Evolutionary conservation across 225 moss, liverwort and hornwort species (phyloP).

Genomic region (Antitrichia curtipendula): DNA sequence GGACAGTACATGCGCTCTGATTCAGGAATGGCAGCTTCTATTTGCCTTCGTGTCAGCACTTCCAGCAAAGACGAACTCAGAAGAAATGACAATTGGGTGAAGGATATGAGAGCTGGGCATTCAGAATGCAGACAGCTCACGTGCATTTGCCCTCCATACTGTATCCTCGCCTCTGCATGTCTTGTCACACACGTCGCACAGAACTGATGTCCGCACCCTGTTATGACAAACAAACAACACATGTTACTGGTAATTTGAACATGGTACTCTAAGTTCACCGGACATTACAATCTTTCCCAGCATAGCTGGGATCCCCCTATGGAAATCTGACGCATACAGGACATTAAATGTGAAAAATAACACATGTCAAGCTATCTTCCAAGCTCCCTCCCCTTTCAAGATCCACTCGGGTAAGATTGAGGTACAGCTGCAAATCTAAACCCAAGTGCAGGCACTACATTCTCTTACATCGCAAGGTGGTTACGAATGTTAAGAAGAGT

Average conservation of each 20-base stretch:
- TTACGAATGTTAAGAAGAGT: neutral
- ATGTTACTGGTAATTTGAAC: neutral
- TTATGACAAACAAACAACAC: neutral
- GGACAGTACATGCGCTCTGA: constrained; percentile 19
- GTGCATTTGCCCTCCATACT: constrained; percentile 4
- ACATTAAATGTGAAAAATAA: neutral
- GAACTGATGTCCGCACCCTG: constrained; percentile 28
- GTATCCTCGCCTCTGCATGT: constrained; percentile 22
- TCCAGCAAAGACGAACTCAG: neutral
- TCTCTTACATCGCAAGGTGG: neutral
- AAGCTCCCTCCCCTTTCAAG: neutral
- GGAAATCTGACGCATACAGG: neutral
- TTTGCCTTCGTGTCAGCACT: constrained; percentile 10
- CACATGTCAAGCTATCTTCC: neutral
- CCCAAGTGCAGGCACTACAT: neutral
- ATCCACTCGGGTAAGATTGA: neutral
- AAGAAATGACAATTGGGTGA: neutral
- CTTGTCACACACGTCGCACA: constrained; percentile 9
- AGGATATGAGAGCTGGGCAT: constrained; percentile 11
- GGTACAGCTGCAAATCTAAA: neutral
- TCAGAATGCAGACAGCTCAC: constrained; percentile 10
- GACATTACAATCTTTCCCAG: neutral
- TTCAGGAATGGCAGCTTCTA: constrained; percentile 22
- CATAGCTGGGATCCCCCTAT: neutral
- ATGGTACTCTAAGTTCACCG: neutral